Conservation (phyloP, 2,329 filamentous ascomycete genomes). For the Colletotrichum australisinense region DNA sequence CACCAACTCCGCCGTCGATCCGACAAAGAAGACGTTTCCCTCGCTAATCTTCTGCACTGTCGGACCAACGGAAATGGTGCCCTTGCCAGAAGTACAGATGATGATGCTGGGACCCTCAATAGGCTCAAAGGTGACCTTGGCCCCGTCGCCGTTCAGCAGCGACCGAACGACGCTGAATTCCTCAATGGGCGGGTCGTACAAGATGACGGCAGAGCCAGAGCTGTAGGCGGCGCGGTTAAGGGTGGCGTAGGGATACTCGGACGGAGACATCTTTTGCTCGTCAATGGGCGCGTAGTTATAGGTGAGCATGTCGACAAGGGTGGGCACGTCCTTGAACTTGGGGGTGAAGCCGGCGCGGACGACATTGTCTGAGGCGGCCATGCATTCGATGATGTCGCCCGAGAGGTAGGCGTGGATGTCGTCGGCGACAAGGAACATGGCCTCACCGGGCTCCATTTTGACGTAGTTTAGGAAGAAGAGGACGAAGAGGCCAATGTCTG, state of each 20-base stretch:
- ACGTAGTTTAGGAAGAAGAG: slow-evolving; percentile 98
- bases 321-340: slow-evolving; percentile 97
- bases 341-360: slow-evolving; percentile 97
- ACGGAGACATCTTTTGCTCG: slow-evolving; percentile 91
- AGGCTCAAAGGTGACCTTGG: slow-evolving; percentile 89
- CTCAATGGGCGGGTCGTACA: slow-evolving; percentile 97
- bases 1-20: slow-evolving; percentile 85
- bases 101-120: slow-evolving; percentile 91
- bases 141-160: slow-evolving; percentile 74
- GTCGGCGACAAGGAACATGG: slow-evolving; percentile 94
- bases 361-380: slow-evolving; percentile 99
- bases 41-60: slow-evolving; percentile 80
- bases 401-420: slow-evolving; percentile 97
- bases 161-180: slow-evolving; percentile 93
- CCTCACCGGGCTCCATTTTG: slow-evolving; percentile 87
- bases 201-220: slow-evolving; percentile 75
- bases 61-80: slow-evolving; percentile 85
- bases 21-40: slow-evolving; percentile 86
- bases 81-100: slow-evolving; percentile 87
- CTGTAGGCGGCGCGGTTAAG: slow-evolving; percentile 86
- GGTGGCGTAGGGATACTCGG: slow-evolving; percentile 86
- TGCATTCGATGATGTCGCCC: slow-evolving; percentile 97
- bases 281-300: slow-evolving; percentile 96
- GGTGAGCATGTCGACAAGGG: slow-evolving; percentile 89
- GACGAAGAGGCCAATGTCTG: slow-evolving; percentile 93